Conservation (phyloP, 169 alveolate genomes). For the Theileria equi region DNA sequence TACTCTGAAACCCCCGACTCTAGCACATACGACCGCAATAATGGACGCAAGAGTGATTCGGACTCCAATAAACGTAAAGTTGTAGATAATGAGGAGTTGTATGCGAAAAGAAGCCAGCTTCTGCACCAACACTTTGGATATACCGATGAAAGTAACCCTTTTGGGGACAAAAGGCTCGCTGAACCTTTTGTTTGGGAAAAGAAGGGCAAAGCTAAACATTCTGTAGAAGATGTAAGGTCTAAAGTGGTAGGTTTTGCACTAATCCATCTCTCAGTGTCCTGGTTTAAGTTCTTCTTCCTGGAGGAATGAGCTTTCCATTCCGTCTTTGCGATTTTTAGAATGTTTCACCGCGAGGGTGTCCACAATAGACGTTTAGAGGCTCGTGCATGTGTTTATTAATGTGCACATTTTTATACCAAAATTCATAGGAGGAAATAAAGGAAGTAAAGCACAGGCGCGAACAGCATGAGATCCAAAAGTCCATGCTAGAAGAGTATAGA, state of each 20-base stretch:
- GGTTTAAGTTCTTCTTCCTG: constrained; percentile 18
- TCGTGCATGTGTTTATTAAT: too few species aligned
- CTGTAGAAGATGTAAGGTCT: neutral
- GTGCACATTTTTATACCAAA: neutral
- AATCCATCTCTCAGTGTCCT: constrained; percentile 27
- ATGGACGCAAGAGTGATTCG: too few species aligned
- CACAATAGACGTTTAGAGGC: constrained; percentile 43
- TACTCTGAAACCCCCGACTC: too few species aligned
- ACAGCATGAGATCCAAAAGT: constrained; percentile 56
- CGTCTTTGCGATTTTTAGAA: too few species aligned
- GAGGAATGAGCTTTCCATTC: constrained; percentile 42
- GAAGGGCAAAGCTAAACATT: constrained; percentile 33
- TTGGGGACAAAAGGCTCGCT: constrained; percentile 73
- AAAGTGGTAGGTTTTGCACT: constrained; percentile 20
- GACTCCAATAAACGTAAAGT: constrained; percentile 1
- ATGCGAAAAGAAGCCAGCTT: constrained; percentile 36
- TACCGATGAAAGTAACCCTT: constrained; percentile 80
- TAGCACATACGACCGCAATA: too few species aligned
- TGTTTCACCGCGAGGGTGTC: too few species aligned
- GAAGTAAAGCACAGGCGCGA: constrained; percentile 64
- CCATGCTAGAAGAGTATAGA: constrained; percentile 49
- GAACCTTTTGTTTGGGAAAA: constrained; percentile 73
- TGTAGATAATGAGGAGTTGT: constrained; percentile 3
- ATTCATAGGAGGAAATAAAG: constrained; percentile 60
- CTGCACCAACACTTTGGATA: constrained; percentile 67